Evolutionary conservation across 2,329 filamentous ascomycete species (phyloP).

Genomic region (Fusarium anthophilum): DNA sequence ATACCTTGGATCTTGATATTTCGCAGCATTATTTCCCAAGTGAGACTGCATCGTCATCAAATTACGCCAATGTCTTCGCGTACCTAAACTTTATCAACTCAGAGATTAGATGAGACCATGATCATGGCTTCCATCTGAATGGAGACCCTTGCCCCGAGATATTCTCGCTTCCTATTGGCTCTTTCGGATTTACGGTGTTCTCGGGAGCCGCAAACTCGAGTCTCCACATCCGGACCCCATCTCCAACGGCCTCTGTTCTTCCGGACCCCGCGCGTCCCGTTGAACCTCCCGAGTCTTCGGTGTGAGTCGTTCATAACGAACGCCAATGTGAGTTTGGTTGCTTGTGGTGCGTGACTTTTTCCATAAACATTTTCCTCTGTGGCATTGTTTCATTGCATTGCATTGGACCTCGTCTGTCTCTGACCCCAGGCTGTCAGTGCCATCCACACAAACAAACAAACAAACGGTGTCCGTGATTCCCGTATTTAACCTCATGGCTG

Average conservation of each 20-base stretch:
- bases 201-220: conserved; percentile 18
- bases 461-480: conserved; percentile 9
- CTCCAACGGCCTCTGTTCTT: background rate
- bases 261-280: conserved; percentile 40
- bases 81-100: background rate
- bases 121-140: background rate
- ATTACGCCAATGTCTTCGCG: background rate
- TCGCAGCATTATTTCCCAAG: background rate
- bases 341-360: background rate
- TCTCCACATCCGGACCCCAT: background rate
- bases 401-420: conserved; percentile 4
- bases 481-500: conserved; percentile 19
- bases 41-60: background rate
- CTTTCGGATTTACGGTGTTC: conserved; percentile 23
- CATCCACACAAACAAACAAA: background rate
- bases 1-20: background rate
- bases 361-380: conserved; percentile 5
- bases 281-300: background rate
- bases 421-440: background rate
- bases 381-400: conserved; percentile 8
- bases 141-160: background rate
- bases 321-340: conserved; percentile 11
- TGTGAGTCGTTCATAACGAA: conserved; percentile 14
- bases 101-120: conserved; percentile 7
- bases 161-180: conserved; percentile 25